Evolutionary conservation across 306 rosid genomes (phyloP).

Genomic region (Inga laurina): DNA sequence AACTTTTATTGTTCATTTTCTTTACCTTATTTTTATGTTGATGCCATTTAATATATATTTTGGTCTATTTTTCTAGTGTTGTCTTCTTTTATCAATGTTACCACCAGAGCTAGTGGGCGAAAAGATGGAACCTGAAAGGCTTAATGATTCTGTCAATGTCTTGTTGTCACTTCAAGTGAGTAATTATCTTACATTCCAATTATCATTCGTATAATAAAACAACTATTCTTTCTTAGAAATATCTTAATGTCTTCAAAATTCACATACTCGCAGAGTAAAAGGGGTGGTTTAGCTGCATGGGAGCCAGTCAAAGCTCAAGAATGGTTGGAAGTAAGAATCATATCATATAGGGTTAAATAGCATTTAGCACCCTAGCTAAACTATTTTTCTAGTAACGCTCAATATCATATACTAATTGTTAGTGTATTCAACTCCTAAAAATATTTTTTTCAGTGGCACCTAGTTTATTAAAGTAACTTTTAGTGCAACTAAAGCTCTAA

Average conservation of each 20-base stretch:
- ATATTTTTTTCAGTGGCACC: no score
- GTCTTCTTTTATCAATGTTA: slow-evolving; percentile 60
- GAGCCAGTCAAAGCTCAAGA: slow-evolving; percentile 63
- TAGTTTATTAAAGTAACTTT: no score
- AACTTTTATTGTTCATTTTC: not conserved
- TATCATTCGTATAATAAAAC: not conserved
- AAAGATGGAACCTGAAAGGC: slow-evolving; percentile 56
- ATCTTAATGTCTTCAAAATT: not conserved
- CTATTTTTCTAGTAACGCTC: no score
- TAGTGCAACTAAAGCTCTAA: no score
- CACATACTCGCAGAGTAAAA: slow-evolving; percentile 52
- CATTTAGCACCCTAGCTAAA: no score
- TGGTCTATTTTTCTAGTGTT: slow-evolving; percentile 48
- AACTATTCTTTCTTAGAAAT: not conserved
- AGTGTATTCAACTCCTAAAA: no score
- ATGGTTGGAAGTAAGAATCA: slow-evolving; percentile 67
- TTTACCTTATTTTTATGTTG: not conserved
- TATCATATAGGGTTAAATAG: not conserved
- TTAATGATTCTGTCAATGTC: slow-evolving; percentile 67
- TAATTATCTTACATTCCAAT: not conserved
- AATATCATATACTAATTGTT: no score
- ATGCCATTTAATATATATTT: not conserved
- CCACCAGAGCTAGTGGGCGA: slow-evolving; percentile 70
- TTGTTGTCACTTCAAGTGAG: slow-evolving; percentile 67
- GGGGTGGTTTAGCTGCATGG: slow-evolving; percentile 82